Percentiles rank a stretch among this genome's conserved stretches.
phyloP scores from a whole-genome alignment of 345 rosid species.

The Eutrema heterophyllum region DNA sequence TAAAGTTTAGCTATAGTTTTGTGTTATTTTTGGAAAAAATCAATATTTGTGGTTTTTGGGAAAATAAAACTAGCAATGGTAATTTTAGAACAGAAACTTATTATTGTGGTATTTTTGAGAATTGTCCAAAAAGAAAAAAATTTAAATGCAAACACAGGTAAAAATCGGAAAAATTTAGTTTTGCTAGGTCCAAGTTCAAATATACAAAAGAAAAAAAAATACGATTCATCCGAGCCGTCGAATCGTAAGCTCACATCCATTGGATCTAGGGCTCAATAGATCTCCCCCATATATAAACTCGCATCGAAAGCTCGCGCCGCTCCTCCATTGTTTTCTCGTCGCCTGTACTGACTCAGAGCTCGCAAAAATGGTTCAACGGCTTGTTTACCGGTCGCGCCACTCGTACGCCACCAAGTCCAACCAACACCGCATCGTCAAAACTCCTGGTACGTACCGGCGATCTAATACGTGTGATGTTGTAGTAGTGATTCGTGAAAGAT shows the following conservation, averaged over 20 bases:
- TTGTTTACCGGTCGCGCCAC: constrained; percentile 71
- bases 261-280: constrained; percentile 10
- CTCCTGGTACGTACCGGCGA: constrained; percentile 48
- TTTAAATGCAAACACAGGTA: no score
- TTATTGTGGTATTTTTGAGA: not conserved
- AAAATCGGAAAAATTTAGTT: no score
- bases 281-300: not conserved
- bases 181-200: not conserved
- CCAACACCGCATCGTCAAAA: constrained; percentile 85
- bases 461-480: not conserved
- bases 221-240: not conserved
- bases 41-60: no score
- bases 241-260: not conserved
- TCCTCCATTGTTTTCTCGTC: not conserved
- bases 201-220: not conserved
- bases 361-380: constrained; percentile 74
- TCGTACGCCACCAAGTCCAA: constrained; percentile 91
- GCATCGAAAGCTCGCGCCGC: not conserved
- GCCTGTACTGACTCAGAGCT: constrained; percentile 1
- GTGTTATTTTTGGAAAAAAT: no score
- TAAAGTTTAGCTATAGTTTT: no score
- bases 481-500: not conserved
- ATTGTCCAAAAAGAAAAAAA: no score
- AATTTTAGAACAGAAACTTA: no score
- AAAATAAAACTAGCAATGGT: no score